Percentiles rank a stretch among this genome's conserved stretches.
Evolutionary conservation across 78 protist genomes (phyloP).

Genomic region (Cavenderia fasciculata): DNA sequence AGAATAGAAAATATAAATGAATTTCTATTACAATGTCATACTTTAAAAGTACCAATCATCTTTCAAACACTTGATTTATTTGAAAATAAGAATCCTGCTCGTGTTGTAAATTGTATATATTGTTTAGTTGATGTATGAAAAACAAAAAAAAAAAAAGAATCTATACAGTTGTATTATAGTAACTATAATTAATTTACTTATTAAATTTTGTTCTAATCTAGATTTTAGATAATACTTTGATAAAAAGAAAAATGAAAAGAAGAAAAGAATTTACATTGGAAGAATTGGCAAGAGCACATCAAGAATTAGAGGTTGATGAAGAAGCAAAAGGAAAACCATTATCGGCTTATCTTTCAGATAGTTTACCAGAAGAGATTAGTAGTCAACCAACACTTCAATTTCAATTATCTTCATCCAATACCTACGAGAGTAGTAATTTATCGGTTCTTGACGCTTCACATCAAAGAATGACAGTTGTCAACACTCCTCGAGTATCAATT

Average conservation of each 20-base stretch:
- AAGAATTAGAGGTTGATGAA: constrained; percentile 37
- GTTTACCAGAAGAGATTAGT: background rate
- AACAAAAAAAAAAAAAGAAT: background rate
- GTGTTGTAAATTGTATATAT: constrained; percentile 42
- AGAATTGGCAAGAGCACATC: constrained; percentile 41
- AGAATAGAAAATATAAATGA: constrained; percentile 52
- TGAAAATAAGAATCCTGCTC: constrained; percentile 49
- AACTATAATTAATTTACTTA: background rate
- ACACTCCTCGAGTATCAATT: background rate
- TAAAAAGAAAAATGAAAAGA: constrained; percentile 34
- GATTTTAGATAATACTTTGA: background rate
- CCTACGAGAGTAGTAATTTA: constrained; percentile 41
- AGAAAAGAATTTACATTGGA: constrained; percentile 29
- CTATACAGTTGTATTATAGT: background rate
- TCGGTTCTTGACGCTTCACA: constrained; percentile 54
- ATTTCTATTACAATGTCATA: constrained; percentile 39
- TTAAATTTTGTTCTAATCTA: background rate
- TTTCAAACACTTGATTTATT: constrained; percentile 69
- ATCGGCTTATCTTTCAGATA: background rate
- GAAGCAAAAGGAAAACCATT: constrained; percentile 13
- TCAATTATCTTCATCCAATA: constrained; percentile 34
- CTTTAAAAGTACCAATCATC: constrained; percentile 16
- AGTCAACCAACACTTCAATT: constrained; percentile 9
- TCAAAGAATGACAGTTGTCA: constrained; percentile 39
- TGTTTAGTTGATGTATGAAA: constrained; percentile 4